phyloP scores from a whole-genome alignment of 1,284 basidiomycete genomes.

The Anthracocystis walkeri region DNA sequence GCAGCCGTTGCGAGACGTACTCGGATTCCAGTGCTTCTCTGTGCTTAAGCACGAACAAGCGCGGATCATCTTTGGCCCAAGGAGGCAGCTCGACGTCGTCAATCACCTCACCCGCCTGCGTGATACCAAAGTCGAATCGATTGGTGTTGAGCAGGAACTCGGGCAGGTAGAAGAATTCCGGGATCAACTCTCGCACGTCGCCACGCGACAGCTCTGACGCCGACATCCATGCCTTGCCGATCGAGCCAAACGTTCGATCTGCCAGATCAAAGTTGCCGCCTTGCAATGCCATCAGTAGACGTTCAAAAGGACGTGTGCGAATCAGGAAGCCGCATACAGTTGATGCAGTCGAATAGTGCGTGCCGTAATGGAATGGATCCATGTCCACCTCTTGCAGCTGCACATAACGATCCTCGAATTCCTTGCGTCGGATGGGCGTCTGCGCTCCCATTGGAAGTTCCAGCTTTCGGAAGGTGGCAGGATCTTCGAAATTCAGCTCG shows the following conservation, averaged over 20 bases:
- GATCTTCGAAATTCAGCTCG: slow-evolving; percentile 78
- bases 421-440: slow-evolving; percentile 75
- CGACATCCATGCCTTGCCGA: slow-evolving; percentile 80
- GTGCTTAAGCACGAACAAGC: slow-evolving; percentile 85
- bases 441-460: slow-evolving; percentile 92
- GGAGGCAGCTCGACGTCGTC: slow-evolving; percentile 89
- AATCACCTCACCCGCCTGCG: slow-evolving; percentile 84
- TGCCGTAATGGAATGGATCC: slow-evolving; percentile 75
- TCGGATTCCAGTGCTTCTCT: slow-evolving; percentile 89
- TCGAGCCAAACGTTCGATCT: slow-evolving; percentile 85
- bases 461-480: slow-evolving; percentile 81
- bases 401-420: slow-evolving; percentile 76
- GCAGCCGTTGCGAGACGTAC: slow-evolving; percentile 85
- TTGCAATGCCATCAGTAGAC: slow-evolving; percentile 60
- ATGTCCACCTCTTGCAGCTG: slow-evolving; percentile 79
- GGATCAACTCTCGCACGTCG: slow-evolving; percentile 93
- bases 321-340: slow-evolving; percentile 96
- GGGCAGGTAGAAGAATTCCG: slow-evolving; percentile 81
- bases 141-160: slow-evolving; percentile 72
- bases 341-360: slow-evolving; percentile 96
- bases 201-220: slow-evolving; percentile 87
- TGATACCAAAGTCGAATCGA: slow-evolving; percentile 81
- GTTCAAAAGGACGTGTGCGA: slow-evolving; percentile 78
- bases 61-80: slow-evolving; percentile 87
- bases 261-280: slow-evolving; percentile 91